Evolutionary conservation across 202 grass and related monocot species (phyloP).

Genomic region (Brachypodium distachyon): DNA sequence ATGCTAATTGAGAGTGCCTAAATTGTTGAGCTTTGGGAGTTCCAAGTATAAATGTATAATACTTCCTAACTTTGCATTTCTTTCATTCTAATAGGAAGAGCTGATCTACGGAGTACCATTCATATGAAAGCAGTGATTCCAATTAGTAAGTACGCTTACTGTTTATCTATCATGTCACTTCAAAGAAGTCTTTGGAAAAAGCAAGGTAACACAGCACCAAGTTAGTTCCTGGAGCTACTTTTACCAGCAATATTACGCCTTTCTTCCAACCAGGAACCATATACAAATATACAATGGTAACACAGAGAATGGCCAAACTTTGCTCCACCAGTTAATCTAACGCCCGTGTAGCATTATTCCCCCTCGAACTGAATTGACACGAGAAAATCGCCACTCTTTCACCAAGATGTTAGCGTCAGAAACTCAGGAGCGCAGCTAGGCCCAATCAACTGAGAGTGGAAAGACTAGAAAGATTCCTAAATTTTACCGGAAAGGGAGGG

Average conservation of each 20-base stretch:
- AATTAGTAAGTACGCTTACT: not conserved
- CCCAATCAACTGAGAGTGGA: not conserved
- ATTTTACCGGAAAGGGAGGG: not conserved
- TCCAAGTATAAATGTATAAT: not conserved
- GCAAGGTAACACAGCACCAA: not conserved
- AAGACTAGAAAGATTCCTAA: not conserved
- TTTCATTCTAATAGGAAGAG: not conserved
- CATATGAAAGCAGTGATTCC: not conserved
- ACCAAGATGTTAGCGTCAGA: not conserved
- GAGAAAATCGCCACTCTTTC: not conserved
- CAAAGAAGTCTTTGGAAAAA: not conserved
- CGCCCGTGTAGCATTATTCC: not conserved
- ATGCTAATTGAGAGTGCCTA: not conserved
- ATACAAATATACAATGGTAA: not conserved
- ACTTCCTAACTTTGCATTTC: not conserved
- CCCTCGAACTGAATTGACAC: not conserved
- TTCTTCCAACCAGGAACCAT: not conserved
- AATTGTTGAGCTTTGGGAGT: not conserved
- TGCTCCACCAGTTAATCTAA: not conserved
- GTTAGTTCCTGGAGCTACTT: not conserved
- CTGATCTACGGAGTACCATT: not conserved
- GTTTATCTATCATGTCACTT: not conserved
- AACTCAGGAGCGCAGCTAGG: not conserved
- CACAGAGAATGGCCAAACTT: not conserved
- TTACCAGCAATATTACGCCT: not conserved